Percentiles rank a stretch among this genome's conserved stretches.
These are phyloP conservation scores for Ceratopteris richardii DNA, from an alignment of 75 land plant species.

Conservation along the genomic window DNA sequence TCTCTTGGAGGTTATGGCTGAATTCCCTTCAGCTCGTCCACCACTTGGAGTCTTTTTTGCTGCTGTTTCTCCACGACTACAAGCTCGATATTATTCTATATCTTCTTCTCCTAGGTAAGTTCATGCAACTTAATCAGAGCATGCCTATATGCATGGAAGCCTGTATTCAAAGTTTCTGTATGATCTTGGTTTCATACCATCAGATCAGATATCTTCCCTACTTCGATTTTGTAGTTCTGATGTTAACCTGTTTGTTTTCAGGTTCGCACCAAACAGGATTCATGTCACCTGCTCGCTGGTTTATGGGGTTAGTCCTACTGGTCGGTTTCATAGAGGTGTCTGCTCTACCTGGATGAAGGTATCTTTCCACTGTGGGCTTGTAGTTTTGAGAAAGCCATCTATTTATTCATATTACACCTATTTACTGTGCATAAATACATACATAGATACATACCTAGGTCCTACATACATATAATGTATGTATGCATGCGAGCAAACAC, in stretches of 20 bases:
- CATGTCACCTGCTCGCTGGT: slow-evolving; percentile 97
- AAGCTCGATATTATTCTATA: slow-evolving; percentile 93
- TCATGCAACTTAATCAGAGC: not conserved
- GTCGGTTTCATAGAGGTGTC: slow-evolving; percentile 83
- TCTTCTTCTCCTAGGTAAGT: slow-evolving; percentile 85
- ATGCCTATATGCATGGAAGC: too few species aligned
- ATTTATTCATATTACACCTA: not conserved
- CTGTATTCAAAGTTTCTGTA: too few species aligned
- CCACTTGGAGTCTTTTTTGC: slow-evolving; percentile 99
- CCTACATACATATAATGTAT: too few species aligned
- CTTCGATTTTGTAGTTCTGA: not conserved
- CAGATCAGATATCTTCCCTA: too few species aligned
- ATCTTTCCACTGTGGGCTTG: too few species aligned
- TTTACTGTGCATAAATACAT: too few species aligned
- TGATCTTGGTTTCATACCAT: too few species aligned
- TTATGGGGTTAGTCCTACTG: slow-evolving; percentile 73
- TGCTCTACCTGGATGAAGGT: slow-evolving; percentile 99
- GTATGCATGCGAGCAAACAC: too few species aligned
- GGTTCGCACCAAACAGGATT: slow-evolving; percentile 68
- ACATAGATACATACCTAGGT: too few species aligned
- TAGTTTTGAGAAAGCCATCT: not conserved
- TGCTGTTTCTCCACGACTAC: slow-evolving; percentile 83
- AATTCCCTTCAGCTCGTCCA: slow-evolving; percentile 81
- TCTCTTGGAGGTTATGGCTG: slow-evolving; percentile 86
- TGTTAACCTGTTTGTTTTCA: slow-evolving; percentile 11